Evolutionary conservation across 129 eudicot genomes (phyloP).

Genomic region (Calendula officinalis): DNA sequence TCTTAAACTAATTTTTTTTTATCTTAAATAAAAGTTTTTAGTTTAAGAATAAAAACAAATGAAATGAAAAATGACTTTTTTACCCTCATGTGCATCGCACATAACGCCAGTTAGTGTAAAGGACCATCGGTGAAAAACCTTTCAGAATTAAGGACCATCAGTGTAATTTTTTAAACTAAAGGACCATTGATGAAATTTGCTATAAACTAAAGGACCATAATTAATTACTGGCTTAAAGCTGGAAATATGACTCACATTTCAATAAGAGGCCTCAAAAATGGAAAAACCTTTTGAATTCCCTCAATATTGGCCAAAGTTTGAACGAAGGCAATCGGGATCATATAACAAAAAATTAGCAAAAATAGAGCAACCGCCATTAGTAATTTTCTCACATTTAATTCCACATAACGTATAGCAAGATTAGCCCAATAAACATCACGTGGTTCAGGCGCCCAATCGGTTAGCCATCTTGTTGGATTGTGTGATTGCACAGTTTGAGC

Average conservation of each 20-base stretch:
- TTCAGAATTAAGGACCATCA: too few species aligned
- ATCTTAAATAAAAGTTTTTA: too few species aligned
- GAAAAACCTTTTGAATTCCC: conserved; percentile 74
- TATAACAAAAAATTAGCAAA: conserved; percentile 83
- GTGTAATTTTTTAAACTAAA: too few species aligned
- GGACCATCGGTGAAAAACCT: too few species aligned
- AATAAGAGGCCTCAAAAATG: conserved; percentile 63
- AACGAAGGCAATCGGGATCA: conserved; percentile 93
- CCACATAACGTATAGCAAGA: conserved; percentile 85
- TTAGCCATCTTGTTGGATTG: conserved; percentile 90
- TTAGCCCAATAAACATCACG: conserved; percentile 94
- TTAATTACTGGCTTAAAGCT: neutral
- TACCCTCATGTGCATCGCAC: too few species aligned
- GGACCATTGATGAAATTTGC: too few species aligned
- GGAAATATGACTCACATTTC: conserved; percentile 51
- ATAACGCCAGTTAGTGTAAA: too few species aligned
- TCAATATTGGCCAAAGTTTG: conserved; percentile 91
- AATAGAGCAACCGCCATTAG: conserved; percentile 77
- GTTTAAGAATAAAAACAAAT: too few species aligned
- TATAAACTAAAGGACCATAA: too few species aligned
- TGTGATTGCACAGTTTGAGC: conserved; percentile 88
- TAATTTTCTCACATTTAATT: conserved; percentile 62
- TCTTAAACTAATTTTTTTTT: too few species aligned
- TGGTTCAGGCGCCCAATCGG: conserved; percentile 99
- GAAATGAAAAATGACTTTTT: too few species aligned